Percentiles rank a stretch among this genome's conserved stretches.
These are phyloP conservation scores for Fusarium poae DNA, from an alignment of 2,329 filamentous ascomycete genomes.

Conservation along the genomic window DNA sequence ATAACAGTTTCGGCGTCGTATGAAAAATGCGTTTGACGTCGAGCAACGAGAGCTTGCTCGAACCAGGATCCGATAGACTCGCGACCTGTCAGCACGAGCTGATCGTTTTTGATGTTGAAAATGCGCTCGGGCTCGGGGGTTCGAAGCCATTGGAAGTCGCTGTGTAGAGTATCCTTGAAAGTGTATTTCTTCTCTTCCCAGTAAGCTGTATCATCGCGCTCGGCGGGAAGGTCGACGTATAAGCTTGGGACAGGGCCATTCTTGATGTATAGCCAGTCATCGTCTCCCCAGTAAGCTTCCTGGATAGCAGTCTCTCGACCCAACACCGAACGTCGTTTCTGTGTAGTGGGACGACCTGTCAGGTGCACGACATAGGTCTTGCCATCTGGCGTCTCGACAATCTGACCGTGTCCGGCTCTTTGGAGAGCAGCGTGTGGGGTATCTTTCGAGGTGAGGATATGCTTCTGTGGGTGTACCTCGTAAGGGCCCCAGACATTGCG, in stretches of 20 bases:
- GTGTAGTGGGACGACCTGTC: conserved; percentile 63
- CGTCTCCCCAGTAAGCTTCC: conserved; percentile 68
- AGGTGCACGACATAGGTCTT: conserved; percentile 68
- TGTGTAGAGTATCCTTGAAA: conserved; percentile 60
- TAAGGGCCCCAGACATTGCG: conserved; percentile 71
- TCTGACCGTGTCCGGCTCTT: conserved; percentile 66
- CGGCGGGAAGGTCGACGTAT: conserved; percentile 63
- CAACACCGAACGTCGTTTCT: conserved; percentile 65
- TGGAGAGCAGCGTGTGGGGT: conserved; percentile 63
- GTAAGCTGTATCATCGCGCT: conserved; percentile 62
- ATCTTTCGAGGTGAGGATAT: conserved; percentile 68
- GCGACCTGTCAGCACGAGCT: conserved; percentile 63
- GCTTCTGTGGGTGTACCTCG: conserved; percentile 68
- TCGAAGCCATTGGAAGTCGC: conserved; percentile 70
- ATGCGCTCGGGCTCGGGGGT: conserved; percentile 68
- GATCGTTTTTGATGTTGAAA: conserved; percentile 57
- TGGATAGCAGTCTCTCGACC: conserved; percentile 70
- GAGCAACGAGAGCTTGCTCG: conserved; percentile 68
- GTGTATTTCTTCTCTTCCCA: conserved; percentile 64
- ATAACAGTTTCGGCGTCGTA: conserved; percentile 70
- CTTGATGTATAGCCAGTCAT: conserved; percentile 74
- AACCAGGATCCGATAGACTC: conserved; percentile 70
- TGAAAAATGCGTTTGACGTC: conserved; percentile 70
- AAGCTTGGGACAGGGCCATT: conserved; percentile 68
- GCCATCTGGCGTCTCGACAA: conserved; percentile 67